These are phyloP conservation scores for Platanthera guangdongensis DNA, from an alignment of 106 monocot genomes.

Conservation along the genomic window DNA sequence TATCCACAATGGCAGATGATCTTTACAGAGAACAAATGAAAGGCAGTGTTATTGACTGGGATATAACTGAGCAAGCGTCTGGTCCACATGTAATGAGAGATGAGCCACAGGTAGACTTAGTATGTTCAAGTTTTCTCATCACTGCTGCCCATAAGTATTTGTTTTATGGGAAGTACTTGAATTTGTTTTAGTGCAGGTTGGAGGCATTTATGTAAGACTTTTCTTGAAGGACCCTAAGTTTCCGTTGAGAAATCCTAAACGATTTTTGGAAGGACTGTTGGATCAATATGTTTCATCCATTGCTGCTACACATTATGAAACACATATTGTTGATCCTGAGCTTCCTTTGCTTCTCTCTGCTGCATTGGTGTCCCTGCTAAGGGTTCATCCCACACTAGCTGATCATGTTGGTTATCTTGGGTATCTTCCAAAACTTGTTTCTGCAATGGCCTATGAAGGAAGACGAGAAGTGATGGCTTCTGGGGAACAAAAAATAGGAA, in stretches of 20 bases:
- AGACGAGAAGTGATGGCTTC: slow-evolving; percentile 85
- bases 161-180: neutral
- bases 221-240: slow-evolving; percentile 98
- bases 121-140: neutral
- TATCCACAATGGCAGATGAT: slow-evolving; percentile 93
- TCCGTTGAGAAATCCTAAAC: slow-evolving; percentile 94
- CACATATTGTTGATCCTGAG: slow-evolving; percentile 53
- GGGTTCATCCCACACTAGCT: slow-evolving; percentile 89
- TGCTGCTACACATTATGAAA: slow-evolving; percentile 86
- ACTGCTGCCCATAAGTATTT: neutral
- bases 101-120: slow-evolving; percentile 83
- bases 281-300: slow-evolving; percentile 98
- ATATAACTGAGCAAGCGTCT: slow-evolving; percentile 93
- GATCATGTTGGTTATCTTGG: slow-evolving; percentile 99
- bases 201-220: slow-evolving; percentile 93
- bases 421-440: slow-evolving; percentile 95
- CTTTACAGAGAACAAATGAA: slow-evolving; percentile 94
- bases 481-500: slow-evolving; percentile 33
- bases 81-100: slow-evolving; percentile 96
- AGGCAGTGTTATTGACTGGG: slow-evolving; percentile 87
- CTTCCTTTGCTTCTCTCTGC: slow-evolving; percentile 94
- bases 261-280: slow-evolving; percentile 93
- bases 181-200: slow-evolving; percentile 53
- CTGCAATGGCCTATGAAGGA: slow-evolving; percentile 95
- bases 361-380: slow-evolving; percentile 88